phyloP scores from a whole-genome alignment of 352 stramenopile genomes.

The Aphanomyces cochlioides region DNA sequence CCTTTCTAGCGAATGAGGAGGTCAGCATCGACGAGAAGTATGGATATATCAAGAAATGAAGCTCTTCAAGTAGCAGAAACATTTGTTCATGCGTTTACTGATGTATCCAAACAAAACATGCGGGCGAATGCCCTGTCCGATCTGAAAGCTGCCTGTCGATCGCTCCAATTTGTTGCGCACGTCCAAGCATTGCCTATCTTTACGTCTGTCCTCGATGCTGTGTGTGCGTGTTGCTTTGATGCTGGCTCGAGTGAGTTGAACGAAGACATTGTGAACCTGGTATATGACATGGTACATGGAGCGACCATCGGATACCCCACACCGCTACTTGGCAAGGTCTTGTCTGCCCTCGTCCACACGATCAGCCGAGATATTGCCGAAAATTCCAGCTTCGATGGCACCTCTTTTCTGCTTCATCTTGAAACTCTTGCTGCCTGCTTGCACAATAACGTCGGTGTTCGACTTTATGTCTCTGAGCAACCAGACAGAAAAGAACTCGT shows the following conservation, averaged over 20 bases:
- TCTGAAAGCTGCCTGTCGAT: background rate
- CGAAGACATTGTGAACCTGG: constrained; percentile 10
- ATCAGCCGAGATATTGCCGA: constrained; percentile 35
- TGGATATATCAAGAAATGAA: background rate
- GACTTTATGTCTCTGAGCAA: constrained; percentile 74
- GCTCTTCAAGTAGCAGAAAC: background rate
- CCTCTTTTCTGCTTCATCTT: constrained; percentile 60
- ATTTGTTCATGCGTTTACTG: constrained; percentile 2
- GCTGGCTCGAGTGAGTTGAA: background rate
- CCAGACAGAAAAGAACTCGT: constrained; percentile 78
- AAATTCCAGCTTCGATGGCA: constrained; percentile 38
- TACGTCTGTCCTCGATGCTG: constrained; percentile 7
- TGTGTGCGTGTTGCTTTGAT: background rate
- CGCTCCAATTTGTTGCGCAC: constrained; percentile 14
- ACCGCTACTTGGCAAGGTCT: constrained; percentile 55
- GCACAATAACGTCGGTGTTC: constrained; percentile 63
- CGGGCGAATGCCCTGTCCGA: constrained; percentile 11
- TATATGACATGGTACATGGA: background rate
- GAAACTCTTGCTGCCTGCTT: constrained; percentile 63
- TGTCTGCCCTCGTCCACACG: constrained; percentile 58
- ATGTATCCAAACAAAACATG: background rate
- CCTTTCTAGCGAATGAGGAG: background rate
- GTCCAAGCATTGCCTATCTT: constrained; percentile 2
- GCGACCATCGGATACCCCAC: constrained; percentile 62
- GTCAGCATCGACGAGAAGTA: background rate